Conservation (phyloP, 345 rosid species). For the Dipteronia sinensis region DNA sequence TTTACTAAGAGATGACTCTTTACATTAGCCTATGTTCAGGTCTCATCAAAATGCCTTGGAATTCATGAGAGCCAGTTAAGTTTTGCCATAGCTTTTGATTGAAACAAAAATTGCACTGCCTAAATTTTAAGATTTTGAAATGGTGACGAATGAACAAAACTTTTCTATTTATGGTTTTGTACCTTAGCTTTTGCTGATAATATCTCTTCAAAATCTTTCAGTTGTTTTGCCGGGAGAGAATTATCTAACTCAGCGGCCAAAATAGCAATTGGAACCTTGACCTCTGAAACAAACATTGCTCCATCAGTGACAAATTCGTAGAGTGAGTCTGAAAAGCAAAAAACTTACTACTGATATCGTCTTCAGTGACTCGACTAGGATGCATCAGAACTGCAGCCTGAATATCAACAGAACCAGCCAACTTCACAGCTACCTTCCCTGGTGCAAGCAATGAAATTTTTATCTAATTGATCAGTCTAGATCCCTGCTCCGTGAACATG, state of each 20-base stretch:
- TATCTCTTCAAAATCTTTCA: conserved; percentile 36
- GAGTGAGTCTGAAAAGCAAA: not conserved
- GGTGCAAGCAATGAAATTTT: not conserved
- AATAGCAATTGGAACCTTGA: conserved; percentile 43
- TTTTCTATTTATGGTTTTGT: not conserved
- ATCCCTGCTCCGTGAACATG: not conserved
- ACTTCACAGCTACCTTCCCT: conserved; percentile 18
- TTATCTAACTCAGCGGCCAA: conserved; percentile 47
- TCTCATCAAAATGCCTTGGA: not conserved
- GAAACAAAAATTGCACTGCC: not conserved
- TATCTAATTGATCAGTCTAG: not conserved
- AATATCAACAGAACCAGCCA: conserved; percentile 12
- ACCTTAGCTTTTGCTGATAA: conserved; percentile 38
- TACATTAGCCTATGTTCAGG: not conserved
- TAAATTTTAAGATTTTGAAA: not conserved
- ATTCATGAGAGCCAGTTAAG: not conserved
- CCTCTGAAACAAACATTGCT: conserved; percentile 30
- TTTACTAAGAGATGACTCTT: no score
- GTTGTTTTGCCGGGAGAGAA: conserved; percentile 25
- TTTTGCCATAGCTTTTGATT: not conserved
- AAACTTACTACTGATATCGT: conserved; percentile 10
- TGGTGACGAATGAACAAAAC: not conserved
- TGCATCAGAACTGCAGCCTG: conserved; percentile 17
- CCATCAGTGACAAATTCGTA: not conserved
- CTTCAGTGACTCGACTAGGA: not conserved